Percentiles rank a stretch among this genome's conserved stretches.
Conservation (phyloP, 306 rosid species). For the Dalbergia cultrata region DNA sequence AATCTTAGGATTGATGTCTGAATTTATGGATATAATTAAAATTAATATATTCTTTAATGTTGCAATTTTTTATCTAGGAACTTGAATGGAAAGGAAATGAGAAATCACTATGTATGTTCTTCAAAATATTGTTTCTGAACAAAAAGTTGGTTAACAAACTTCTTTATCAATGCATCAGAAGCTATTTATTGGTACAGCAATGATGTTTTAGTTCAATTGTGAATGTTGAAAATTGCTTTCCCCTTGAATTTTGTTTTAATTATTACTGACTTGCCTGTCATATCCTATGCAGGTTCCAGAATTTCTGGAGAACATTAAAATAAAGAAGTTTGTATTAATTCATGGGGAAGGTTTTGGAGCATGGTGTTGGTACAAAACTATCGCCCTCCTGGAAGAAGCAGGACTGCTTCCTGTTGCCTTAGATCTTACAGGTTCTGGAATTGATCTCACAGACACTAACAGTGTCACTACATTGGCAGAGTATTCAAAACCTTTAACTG, state of each 20-base stretch:
- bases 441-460: slow-evolving; percentile 83
- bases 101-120: slow-evolving; percentile 14
- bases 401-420: slow-evolving; percentile 83
- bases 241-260: background rate
- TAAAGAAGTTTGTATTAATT: slow-evolving; percentile 75
- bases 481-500: slow-evolving; percentile 86
- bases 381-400: slow-evolving; percentile 81
- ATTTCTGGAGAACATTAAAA: slow-evolving; percentile 65
- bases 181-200: slow-evolving; percentile 10
- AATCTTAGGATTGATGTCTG: slow-evolving; percentile 16
- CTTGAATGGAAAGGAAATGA: slow-evolving; percentile 28
- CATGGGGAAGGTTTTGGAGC: slow-evolving; percentile 99
- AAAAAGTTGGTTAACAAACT: slow-evolving; percentile 20
- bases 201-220: slow-evolving; percentile 10
- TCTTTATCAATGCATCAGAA: background rate
- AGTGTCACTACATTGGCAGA: slow-evolving; percentile 70
- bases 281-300: slow-evolving; percentile 62
- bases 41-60: slow-evolving; percentile 21
- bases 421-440: slow-evolving; percentile 94
- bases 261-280: background rate
- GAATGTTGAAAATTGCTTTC: slow-evolving; percentile 16
- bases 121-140: slow-evolving; percentile 20
- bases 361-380: slow-evolving; percentile 98
- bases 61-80: slow-evolving; percentile 24
- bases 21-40: background rate